Conservation (phyloP, 257 asterid species). For the Rhazya stricta region DNA sequence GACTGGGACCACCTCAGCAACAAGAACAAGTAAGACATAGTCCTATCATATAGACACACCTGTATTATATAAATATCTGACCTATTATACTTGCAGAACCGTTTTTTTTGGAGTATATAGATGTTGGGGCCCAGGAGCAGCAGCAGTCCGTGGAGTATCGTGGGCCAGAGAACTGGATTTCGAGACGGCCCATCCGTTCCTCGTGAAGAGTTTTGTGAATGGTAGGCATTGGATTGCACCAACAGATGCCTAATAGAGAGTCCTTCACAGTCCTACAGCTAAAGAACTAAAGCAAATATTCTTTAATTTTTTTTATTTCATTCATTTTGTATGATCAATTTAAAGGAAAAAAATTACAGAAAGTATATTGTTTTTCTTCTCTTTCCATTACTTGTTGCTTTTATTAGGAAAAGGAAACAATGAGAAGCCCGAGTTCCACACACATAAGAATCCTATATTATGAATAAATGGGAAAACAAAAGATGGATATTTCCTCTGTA, state of each 20-base stretch:
- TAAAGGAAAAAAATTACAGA: no score
- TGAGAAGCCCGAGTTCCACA: neutral
- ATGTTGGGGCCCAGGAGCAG: slow-evolving; percentile 42
- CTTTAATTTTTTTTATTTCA: slow-evolving; percentile 4
- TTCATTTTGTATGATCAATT: neutral
- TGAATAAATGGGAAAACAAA: neutral
- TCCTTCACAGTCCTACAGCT: neutral
- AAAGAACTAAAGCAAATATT: neutral
- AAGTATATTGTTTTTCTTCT: neutral
- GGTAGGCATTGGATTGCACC: slow-evolving; percentile 90
- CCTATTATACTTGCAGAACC: slow-evolving; percentile 19
- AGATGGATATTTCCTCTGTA: neutral
- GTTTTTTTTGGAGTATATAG: slow-evolving; percentile 41
- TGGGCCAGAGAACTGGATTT: slow-evolving; percentile 49
- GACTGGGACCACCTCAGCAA: slow-evolving; percentile 81
- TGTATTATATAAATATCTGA: neutral
- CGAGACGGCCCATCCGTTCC: slow-evolving; percentile 40
- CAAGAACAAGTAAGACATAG: slow-evolving; percentile 71
- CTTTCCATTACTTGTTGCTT: neutral
- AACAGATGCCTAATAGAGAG: slow-evolving; percentile 36
- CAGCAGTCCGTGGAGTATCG: slow-evolving; percentile 54
- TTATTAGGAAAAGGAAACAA: neutral
- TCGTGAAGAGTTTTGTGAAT: slow-evolving; percentile 78
- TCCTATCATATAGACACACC: no score
- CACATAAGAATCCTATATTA: neutral